Base-by-base conservation (phyloP, 2,329 filamentous ascomycete species). In the Cytospora chrysosperma region DNA sequence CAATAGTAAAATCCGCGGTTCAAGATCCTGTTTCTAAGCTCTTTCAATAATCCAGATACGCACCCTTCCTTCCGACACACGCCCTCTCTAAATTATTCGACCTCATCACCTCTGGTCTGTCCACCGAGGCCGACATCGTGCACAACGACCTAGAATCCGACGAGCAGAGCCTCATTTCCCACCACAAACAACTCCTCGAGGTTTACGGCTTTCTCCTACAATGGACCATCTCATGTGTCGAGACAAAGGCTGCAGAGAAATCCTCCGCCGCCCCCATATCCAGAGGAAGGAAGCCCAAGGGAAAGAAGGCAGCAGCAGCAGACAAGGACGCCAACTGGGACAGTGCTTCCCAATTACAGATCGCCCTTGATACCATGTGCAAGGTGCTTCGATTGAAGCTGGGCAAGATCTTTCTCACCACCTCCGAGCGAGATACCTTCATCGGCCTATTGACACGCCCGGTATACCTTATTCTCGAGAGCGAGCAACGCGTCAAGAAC, bases 391-490 rank as follows among this genome's bases (percentile, higher is more conserved):
- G 93, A 76, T 79, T 97, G 73, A 97, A 97, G 78, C 82, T 99
- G 56, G 87, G 90, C 69, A 93, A 92, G 73, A 94, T 99, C 66
- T 99, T 99, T 73, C 78, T 98, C 66, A 99, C 95, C 0, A 99
- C 95, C 0, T 96, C 94, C 55, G 95, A 99, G 77, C 86, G 94
- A 66, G 95, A 99, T 73, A 97, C 93, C 0, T 97, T 99, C 71
- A 90, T 99, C 66, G 88, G 91, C 60, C 82, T 99, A 0, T 90
- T 99, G 69, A 98, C 95, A 0, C 85, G 95, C 47, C 93, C 95
- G 1, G 91, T 97, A 13, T 99, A 98, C 76, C 86, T 97, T 76
- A 85, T 99, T 27, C 82, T 99, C 50, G 95, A 99, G 78, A 97
- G 91, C 75, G 95, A 99, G 76, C 89, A 93, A 73, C 86, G 95